phyloP scores from a whole-genome alignment of 1,139 yeast species.

The Lodderomyces oxycetoniae region DNA sequence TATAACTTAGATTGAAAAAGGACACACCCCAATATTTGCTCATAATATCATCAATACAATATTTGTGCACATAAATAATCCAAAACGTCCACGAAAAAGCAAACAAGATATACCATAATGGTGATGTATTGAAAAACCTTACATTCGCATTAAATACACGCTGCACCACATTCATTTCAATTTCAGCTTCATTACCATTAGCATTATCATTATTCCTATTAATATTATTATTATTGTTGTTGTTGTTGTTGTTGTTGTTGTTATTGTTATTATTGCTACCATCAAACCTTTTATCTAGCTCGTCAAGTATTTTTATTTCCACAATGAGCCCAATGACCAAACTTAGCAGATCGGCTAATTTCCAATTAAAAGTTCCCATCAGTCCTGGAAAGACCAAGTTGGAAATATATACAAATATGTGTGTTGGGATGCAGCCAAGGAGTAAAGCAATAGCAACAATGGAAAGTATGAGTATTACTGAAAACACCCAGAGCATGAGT shows the following conservation, averaged over 20 bases:
- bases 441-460: slow-evolving; percentile 30
- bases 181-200: slow-evolving; percentile 12
- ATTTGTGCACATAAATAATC: slow-evolving; percentile 25
- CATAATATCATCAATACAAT: slow-evolving; percentile 24
- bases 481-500: slow-evolving; percentile 63
- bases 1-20: slow-evolving; percentile 4
- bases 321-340: slow-evolving; percentile 21
- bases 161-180: slow-evolving; percentile 3
- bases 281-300: slow-evolving; percentile 13
- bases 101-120: neutral
- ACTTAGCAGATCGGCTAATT: slow-evolving; percentile 22
- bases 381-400: neutral
- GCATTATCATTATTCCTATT: slow-evolving; percentile 12
- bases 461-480: slow-evolving; percentile 46
- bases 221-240: slow-evolving; percentile 1
- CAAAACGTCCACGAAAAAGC: slow-evolving; percentile 12
- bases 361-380: slow-evolving; percentile 17
- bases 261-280: slow-evolving; percentile 4
- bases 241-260: slow-evolving; percentile 12
- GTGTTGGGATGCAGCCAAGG: slow-evolving; percentile 38
- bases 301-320: slow-evolving; percentile 16
- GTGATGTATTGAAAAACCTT: slow-evolving; percentile 4
- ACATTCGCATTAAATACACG: slow-evolving; percentile 2
- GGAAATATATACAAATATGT: neutral
- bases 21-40: slow-evolving; percentile 9